Conservation (phyloP, 257 asterid species). For the Cruciata laevipes region DNA sequence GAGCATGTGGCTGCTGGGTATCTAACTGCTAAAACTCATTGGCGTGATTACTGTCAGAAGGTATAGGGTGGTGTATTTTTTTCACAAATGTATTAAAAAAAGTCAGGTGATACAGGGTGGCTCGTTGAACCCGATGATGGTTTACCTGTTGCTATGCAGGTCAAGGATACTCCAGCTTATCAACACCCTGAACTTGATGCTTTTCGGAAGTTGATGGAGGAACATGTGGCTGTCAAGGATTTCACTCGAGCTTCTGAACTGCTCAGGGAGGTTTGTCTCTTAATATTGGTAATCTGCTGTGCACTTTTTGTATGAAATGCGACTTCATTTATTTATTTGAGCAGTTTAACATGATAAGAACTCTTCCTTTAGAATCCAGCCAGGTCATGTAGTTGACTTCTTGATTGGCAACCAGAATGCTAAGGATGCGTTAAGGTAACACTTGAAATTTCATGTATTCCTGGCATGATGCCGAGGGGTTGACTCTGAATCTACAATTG, state of each 20-base stretch:
- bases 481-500: no score
- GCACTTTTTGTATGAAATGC: background rate
- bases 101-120: background rate
- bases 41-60: constrained; percentile 86
- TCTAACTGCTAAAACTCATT: constrained; percentile 78
- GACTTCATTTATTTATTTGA: background rate
- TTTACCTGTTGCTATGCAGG: constrained; percentile 34
- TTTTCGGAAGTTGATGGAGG: constrained; percentile 88
- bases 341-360: constrained; percentile 26
- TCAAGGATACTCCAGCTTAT: constrained; percentile 73
- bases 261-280: constrained; percentile 78
- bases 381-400: no score
- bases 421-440: constrained; percentile 77
- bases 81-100: background rate
- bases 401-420: constrained; percentile 66
- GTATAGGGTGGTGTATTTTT: constrained; percentile 25
- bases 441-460: background rate
- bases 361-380: no score
- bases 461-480: no score
- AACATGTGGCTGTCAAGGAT: constrained; percentile 82
- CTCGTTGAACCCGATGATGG: background rate
- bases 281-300: constrained; percentile 52
- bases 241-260: constrained; percentile 81
- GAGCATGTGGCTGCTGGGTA: constrained; percentile 73
- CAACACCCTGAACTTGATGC: constrained; percentile 44